Conservation (phyloP, 2,329 filamentous ascomycete genomes). For the Alternaria tenuissima region DNA sequence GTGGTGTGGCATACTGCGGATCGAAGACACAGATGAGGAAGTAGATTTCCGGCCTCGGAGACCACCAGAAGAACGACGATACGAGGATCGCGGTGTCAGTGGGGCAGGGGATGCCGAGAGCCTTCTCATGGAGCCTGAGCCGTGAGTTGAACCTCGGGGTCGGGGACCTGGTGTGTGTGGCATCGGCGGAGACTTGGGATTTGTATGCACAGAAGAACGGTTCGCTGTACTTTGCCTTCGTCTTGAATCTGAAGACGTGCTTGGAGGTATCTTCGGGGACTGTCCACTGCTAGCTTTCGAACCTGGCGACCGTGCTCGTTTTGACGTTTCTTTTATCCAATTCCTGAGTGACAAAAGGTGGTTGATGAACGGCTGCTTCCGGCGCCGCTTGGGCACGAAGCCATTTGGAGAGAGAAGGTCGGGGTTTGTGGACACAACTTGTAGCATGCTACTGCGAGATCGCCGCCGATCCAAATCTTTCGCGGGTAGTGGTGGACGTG, state of each 20-base stretch:
- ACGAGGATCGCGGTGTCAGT: conserved; percentile 84
- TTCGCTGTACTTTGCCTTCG: conserved; percentile 49
- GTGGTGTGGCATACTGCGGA: conserved; percentile 79
- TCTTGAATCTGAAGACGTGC: conserved; percentile 39
- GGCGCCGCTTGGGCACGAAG: conserved; percentile 64
- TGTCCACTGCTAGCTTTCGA: conserved; percentile 48
- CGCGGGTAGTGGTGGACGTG: conserved; percentile 81
- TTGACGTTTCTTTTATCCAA: conserved; percentile 72
- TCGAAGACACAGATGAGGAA: conserved; percentile 90
- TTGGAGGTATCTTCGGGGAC: conserved; percentile 43
- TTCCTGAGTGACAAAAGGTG: conserved; percentile 74
- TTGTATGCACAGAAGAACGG: conserved; percentile 46
- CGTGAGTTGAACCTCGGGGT: conserved; percentile 56
- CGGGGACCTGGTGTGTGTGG: conserved; percentile 46
- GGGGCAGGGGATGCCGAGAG: conserved; percentile 88
- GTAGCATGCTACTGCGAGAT: conserved; percentile 83
- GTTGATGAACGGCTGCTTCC: conserved; percentile 70
- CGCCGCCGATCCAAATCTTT: conserved; percentile 76
- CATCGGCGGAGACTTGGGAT: conserved; percentile 50
- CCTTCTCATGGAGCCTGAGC: conserved; percentile 55
- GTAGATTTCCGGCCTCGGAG: conserved; percentile 93
- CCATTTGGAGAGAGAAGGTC: conserved; percentile 67
- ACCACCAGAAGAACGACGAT: conserved; percentile 82
- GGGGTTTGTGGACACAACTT: conserved; percentile 77
- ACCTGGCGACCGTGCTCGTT: conserved; percentile 45